Evolutionary conservation across 2,329 filamentous ascomycete genomes (phyloP), one percentile per base, ranked within the genome.

Genomic region (Claviceps sp.): DNA sequence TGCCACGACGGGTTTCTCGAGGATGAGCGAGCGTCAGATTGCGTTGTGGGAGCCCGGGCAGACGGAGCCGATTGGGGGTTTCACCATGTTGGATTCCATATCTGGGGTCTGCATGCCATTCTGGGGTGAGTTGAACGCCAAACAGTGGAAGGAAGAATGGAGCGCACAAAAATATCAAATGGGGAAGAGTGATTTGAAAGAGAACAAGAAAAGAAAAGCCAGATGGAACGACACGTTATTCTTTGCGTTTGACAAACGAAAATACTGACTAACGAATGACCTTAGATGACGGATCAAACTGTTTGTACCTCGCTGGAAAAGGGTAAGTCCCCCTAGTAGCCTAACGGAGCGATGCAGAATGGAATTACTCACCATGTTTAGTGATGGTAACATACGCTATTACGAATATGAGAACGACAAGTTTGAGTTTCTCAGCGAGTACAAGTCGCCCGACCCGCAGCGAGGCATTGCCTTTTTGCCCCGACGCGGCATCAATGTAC

Each of bases 31-130:
- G 72, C 84, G 93, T 51, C 93, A 98, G 68, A 78, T 98, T 60
- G 93, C 87, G 50, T 77, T 98, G 40, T 98, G 93, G 93, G 93
- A 98, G 73, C 82, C 89, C 47, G 86, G 90, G 60, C 84, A 81
- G 57, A 80, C 82, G 38, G 85, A 94, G 62, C 93, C 93, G 48
- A 85, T 97, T 61, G 89, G 88, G 49, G 90, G 89, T 16, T 96
- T 96, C 72, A 84, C 81, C 61, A 86, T 86, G 60, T 78, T 98
- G 48, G 93, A 98, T 70, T 94, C 88, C 47, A 95, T 95, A 63
- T 96, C 91, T 46, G 93, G 93, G 66, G 90, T 98, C 55, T 95
- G 89, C 77, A 96, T 98, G 88, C 93, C 93, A 37, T 97, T 98
- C 79, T 98, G 93, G 93, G 93, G 78, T 81, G 66, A 58, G 73